phyloP scores from a whole-genome alignment of 2,329 filamentous ascomycete species.

The Scedosporium apiospermum region DNA sequence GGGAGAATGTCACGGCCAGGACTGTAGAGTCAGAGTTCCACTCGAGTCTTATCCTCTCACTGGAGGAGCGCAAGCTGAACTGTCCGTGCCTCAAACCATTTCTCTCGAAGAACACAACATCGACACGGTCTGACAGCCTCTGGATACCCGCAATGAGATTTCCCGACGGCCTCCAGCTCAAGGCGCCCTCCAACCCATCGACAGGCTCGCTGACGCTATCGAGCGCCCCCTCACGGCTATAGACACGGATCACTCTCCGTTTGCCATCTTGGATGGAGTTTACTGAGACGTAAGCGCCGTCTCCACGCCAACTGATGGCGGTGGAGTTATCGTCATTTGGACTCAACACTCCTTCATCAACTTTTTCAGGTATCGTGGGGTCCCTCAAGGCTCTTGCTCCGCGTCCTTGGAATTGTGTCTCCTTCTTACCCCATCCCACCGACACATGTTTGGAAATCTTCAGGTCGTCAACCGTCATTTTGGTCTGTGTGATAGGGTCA shows the following conservation, averaged over 20 bases:
- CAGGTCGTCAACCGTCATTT: slow-evolving; percentile 66
- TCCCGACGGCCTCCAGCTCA: slow-evolving; percentile 87
- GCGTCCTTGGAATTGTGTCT: slow-evolving; percentile 94
- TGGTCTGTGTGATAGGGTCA: slow-evolving; percentile 69
- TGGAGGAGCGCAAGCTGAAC: slow-evolving; percentile 65
- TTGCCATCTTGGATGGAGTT: slow-evolving; percentile 62
- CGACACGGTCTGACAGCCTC: slow-evolving; percentile 54
- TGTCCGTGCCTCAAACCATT: slow-evolving; percentile 96
- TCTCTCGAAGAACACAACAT: slow-evolving; percentile 91
- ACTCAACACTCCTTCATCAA: slow-evolving; percentile 75
- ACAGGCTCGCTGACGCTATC: slow-evolving; percentile 94
- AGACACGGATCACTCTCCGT: slow-evolving; percentile 79
- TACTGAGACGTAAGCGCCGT: slow-evolving; percentile 82
- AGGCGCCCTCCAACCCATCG: slow-evolving; percentile 73
- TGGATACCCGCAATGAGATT: slow-evolving; percentile 87
- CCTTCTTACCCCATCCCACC: slow-evolving; percentile 95
- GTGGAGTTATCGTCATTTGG: slow-evolving; percentile 60
- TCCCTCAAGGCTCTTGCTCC: slow-evolving; percentile 79
- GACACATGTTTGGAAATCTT: slow-evolving; percentile 88
- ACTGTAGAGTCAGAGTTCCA: slow-evolving; percentile 95
- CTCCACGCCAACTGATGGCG: slow-evolving; percentile 85
- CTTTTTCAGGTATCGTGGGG: slow-evolving; percentile 86
- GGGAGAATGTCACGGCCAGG: slow-evolving; percentile 66
- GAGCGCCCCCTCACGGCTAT: slow-evolving; percentile 78
- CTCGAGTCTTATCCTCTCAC: slow-evolving; percentile 51